Evolutionary conservation across 805 yeast species (phyloP), one percentile per base, ranked within the genome.

Genomic region (Blastobotrys chiropterorum): DNA sequence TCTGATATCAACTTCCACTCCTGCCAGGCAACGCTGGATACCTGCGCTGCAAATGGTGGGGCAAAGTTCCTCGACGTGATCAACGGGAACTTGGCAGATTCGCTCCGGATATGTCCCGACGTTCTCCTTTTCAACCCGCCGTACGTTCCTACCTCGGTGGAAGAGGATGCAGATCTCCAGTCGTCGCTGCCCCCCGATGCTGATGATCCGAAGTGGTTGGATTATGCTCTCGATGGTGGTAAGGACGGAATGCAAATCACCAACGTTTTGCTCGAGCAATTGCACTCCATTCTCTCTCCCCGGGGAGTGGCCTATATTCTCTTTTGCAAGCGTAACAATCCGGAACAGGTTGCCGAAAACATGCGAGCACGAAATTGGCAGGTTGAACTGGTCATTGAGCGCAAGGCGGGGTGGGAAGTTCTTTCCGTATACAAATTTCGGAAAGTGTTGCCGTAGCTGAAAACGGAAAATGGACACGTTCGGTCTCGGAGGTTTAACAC

Each of bases 371-470:
- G 64, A 8, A 75, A 75, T 0, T 92, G 96, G 89, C 50, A 50
- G 0, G 79, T 78, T 0, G 70, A 72, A 1, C 59, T 69, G n/a
- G 72, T 88, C 1, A 76, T 81, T 2, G 74, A 75, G 44, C 74
- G 97, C 50, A 87, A 86, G 61, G 96, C 97, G 0, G 98, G 98
- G 0, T 90, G 98, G 97, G 99, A 94, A 67, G 92, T 85, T 8
- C 72, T 94, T 38, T 79, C 87, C 51, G 84, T 92, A 6, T 81
- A 84, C 68, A 75, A 82, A 56, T 87, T 90, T 60, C n/a, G 14
- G 15, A 38, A 34, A 38, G n/a, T 3, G 15, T 15, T 14, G 19
- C 15, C 31, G 8, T 41, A n/a, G 44, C 44, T 38, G 6, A 5
- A 38, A 6, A n/a, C n/a, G n/a, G n/a, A n/a, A n/a, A n/a, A n/a